Evolutionary conservation across 805 yeast species (phyloP).

Genomic region (Clavispora carvajalis): DNA sequence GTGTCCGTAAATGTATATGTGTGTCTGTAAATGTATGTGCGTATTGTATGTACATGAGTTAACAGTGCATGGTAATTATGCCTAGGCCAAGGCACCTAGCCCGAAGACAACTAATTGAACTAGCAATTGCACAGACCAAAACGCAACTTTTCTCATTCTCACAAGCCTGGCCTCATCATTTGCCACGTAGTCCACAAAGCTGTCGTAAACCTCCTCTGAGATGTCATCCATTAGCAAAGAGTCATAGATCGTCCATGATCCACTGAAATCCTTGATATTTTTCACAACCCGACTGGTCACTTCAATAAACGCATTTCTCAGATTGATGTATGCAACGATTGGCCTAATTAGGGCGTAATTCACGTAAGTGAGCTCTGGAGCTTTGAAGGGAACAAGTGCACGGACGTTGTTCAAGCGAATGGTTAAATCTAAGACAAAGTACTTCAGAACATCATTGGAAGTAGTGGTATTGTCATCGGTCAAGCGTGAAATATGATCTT

Average conservation of each 20-base stretch:
- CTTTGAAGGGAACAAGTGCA: constrained; percentile 83
- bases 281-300: constrained; percentile 79
- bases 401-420: constrained; percentile 78
- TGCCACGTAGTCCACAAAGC: constrained; percentile 81
- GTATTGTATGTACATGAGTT: background rate
- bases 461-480: constrained; percentile 13
- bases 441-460: constrained; percentile 39
- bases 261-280: constrained; percentile 77
- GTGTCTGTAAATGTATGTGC: too few relatives aligned
- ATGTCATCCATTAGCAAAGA: constrained; percentile 87
- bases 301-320: constrained; percentile 84
- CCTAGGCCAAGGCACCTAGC: constrained; percentile 50
- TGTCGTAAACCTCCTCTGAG: constrained; percentile 83
- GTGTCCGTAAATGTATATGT: too few relatives aligned
- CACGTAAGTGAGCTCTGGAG: constrained; percentile 83
- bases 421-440: constrained; percentile 73
- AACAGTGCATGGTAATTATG: background rate
- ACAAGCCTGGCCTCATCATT: constrained; percentile 75
- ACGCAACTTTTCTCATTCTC: constrained; percentile 77
- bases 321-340: constrained; percentile 91
- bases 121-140: constrained; percentile 85
- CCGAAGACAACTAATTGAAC: constrained; percentile 81
- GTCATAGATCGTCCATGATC: constrained; percentile 95
- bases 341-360: constrained; percentile 92
- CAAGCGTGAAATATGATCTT: constrained; percentile 26